A percentile compares a stretch with the other conserved stretches of the same genome.
Evolutionary conservation across 768 basidiomycete genomes (phyloP).

Genomic region (Tricholoma flavovirens): DNA sequence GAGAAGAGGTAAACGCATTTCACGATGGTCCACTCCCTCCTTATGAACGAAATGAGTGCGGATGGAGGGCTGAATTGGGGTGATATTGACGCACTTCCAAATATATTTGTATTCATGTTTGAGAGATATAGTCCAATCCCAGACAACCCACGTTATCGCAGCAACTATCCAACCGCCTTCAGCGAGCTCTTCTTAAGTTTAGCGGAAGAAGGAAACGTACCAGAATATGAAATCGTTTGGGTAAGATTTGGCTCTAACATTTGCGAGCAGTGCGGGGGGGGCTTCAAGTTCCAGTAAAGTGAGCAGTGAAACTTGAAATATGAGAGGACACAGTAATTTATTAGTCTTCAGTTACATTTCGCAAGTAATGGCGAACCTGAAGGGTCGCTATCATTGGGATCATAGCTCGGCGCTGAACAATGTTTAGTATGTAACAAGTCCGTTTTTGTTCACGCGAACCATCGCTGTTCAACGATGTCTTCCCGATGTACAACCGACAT

Average conservation of each 20-base stretch:
- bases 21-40: not conserved
- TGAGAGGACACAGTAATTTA: too few species aligned
- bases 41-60: not conserved
- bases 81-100: constrained; percentile 7
- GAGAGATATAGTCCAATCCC: constrained; percentile 7
- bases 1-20: constrained; percentile 11
- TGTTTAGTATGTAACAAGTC: too few species aligned
- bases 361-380: not conserved
- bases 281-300: not conserved
- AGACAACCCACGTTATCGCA: constrained; percentile 5
- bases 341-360: not conserved
- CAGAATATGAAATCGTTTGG: not conserved
- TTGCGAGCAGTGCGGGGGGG: not conserved
- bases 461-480: not conserved
- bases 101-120: constrained; percentile 8
- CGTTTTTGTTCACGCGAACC: too few species aligned
- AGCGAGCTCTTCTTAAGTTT: not conserved
- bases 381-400: not conserved
- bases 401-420: too few species aligned
- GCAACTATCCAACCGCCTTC: constrained; percentile 3
- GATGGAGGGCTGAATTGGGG: not conserved
- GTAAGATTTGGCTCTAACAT: not conserved
- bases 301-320: too few species aligned
- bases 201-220: not conserved
- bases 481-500: too few species aligned